These are phyloP conservation scores for Neolentinus lepideus DNA, from an alignment of 1,284 basidiomycete genomes.

Conservation along the genomic window DNA sequence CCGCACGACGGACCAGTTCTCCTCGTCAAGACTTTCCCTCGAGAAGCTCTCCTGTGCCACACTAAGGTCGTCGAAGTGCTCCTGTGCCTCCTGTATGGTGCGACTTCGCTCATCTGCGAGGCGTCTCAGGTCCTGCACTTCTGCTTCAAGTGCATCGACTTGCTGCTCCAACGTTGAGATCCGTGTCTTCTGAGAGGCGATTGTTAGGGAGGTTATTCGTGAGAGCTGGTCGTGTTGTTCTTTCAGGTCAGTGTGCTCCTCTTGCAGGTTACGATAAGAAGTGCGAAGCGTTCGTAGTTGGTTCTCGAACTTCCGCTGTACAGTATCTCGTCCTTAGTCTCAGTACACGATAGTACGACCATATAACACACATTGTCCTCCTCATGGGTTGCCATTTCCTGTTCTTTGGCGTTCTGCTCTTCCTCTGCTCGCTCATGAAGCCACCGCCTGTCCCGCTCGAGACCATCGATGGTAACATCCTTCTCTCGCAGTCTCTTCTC, in stretches of 20 bases:
- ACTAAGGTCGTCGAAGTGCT: constrained; percentile 37
- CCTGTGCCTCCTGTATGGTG: constrained; percentile 36
- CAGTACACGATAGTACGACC: not conserved
- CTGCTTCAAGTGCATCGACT: constrained; percentile 34
- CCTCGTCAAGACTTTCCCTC: constrained; percentile 29
- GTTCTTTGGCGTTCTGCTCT: constrained; percentile 53
- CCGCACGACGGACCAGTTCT: constrained; percentile 47
- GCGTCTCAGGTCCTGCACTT: constrained; percentile 31
- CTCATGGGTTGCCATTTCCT: constrained; percentile 35
- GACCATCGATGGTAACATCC: constrained; percentile 43
- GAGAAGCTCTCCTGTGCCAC: constrained; percentile 18
- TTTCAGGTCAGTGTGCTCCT: constrained; percentile 47
- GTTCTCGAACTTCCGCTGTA: constrained; percentile 22
- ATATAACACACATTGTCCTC: constrained; percentile 46
- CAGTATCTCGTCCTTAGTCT: not conserved
- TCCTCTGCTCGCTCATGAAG: constrained; percentile 51
- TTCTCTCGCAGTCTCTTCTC: constrained; percentile 59
- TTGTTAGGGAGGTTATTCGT: constrained; percentile 36
- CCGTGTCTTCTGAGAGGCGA: constrained; percentile 40
- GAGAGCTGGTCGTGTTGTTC: constrained; percentile 41
- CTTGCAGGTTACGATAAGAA: constrained; percentile 37
- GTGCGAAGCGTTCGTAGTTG: constrained; percentile 43
- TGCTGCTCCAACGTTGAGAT: constrained; percentile 38
- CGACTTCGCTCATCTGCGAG: constrained; percentile 34
- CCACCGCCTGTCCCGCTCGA: constrained; percentile 61